These are phyloP conservation scores for Umbilicaria muhlenbergii DNA, from an alignment of 495 filamentous ascomycete genomes.

Conservation along the genomic window DNA sequence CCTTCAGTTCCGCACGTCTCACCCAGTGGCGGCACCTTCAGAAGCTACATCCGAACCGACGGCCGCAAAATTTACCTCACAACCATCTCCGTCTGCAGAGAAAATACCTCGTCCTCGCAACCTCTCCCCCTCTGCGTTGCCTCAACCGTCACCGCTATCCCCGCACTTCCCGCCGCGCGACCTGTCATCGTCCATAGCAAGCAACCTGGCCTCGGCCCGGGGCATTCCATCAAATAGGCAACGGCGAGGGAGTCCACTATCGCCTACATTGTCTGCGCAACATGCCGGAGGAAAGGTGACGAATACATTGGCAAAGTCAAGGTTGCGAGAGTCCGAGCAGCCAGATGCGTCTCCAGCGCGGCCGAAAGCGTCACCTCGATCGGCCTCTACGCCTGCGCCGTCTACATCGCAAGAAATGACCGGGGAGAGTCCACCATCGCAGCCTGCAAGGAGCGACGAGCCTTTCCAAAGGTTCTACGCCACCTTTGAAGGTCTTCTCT, in stretches of 20 bases:
- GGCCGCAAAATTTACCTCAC: neutral
- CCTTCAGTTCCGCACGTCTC: conserved; percentile 52
- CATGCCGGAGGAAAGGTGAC: conserved; percentile 61
- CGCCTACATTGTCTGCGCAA: conserved; percentile 56
- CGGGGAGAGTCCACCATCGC: no score
- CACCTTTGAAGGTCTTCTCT: conserved; percentile 71
- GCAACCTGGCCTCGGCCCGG: conserved; percentile 74
- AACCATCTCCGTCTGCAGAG: conserved; percentile 9
- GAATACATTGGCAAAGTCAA: conserved; percentile 33
- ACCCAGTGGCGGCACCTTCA: conserved; percentile 24
- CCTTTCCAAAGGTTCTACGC: conserved; percentile 81
- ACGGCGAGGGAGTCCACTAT: conserved; percentile 40
- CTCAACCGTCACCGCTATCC: conserved; percentile 28
- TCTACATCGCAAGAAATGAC: neutral
- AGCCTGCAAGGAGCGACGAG: conserved; percentile 39
- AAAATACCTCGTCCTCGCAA: conserved; percentile 12
- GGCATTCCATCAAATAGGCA: conserved; percentile 62
- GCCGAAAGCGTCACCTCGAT: conserved; percentile 15
- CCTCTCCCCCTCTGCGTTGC: conserved; percentile 19
- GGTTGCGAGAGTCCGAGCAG: conserved; percentile 22
- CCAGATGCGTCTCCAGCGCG: conserved; percentile 13
- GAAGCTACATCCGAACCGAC: conserved; percentile 8
- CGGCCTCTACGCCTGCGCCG: conserved; percentile 7
- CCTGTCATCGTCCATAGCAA: conserved; percentile 72
- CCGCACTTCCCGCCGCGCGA: conserved; percentile 44